Conservation (phyloP, 2,329 filamentous ascomycete species). For the Orbilia quercus region DNA sequence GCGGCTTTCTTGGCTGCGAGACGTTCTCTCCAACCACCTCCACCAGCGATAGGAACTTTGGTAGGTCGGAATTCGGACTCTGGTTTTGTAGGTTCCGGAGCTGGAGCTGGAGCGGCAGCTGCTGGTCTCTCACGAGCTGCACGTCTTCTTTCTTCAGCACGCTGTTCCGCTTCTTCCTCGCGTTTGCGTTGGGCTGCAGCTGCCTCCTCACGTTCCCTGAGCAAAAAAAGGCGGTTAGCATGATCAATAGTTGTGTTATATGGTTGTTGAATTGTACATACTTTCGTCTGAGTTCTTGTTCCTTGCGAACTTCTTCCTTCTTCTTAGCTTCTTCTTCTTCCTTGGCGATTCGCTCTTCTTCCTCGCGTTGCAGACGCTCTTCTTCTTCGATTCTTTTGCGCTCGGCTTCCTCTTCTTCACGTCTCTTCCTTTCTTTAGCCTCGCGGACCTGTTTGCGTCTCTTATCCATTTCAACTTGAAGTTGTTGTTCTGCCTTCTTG, state of each 20-base stretch:
- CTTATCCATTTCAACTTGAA: slow-evolving; percentile 88
- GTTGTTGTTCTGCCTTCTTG: slow-evolving; percentile 88
- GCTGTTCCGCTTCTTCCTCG: slow-evolving; percentile 83
- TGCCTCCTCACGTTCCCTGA: slow-evolving; percentile 72
- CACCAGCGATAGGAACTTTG: slow-evolving; percentile 50
- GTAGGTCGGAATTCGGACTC: slow-evolving; percentile 44
- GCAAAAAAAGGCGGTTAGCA: slow-evolving; percentile 54
- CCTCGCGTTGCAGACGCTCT: slow-evolving; percentile 81
- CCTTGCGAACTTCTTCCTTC: slow-evolving; percentile 75
- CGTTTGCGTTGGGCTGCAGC: slow-evolving; percentile 73
- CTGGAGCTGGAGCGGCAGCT: slow-evolving; percentile 33
- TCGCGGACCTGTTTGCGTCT: slow-evolving; percentile 91
- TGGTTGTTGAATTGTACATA: slow-evolving; percentile 64
- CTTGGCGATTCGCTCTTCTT: slow-evolving; percentile 81
- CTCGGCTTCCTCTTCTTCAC: slow-evolving; percentile 86
- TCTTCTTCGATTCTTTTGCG: slow-evolving; percentile 82
- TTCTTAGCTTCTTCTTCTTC: slow-evolving; percentile 78
- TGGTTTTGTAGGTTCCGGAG: slow-evolving; percentile 33
- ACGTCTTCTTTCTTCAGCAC: slow-evolving; percentile 81
- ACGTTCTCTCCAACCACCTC: slow-evolving; percentile 59
- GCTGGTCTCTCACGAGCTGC: slow-evolving; percentile 40
- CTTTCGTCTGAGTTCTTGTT: slow-evolving; percentile 71
- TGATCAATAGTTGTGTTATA: neutral
- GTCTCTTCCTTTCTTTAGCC: slow-evolving; percentile 81
- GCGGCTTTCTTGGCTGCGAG: slow-evolving; percentile 56